A percentile compares a stretch with the other conserved stretches of the same genome.
phyloP scores from a whole-genome alignment of 345 rosid species.

The Citrus unshiu region DNA sequence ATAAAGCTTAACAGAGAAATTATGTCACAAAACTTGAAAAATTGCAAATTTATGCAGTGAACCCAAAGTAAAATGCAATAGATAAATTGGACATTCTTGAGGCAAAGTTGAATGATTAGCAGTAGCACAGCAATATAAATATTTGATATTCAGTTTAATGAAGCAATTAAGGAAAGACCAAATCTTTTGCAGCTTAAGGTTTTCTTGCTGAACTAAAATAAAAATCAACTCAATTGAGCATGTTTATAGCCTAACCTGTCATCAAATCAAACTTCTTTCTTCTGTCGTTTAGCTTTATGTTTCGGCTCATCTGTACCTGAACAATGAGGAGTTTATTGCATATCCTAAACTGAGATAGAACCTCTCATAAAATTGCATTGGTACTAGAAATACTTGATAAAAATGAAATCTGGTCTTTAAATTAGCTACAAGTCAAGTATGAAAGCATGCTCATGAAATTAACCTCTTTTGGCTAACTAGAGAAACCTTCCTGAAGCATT shows the following conservation, averaged over 20 bases:
- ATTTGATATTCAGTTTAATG: not conserved
- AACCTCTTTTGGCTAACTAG: not conserved
- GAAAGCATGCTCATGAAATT: not conserved
- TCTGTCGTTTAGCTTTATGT: conserved; percentile 48
- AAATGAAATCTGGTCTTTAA: not conserved
- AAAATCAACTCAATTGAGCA: not conserved
- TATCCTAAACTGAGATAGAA: not conserved
- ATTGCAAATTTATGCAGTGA: not conserved
- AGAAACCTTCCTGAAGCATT: not conserved
- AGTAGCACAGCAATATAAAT: not conserved
- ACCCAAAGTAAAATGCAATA: not conserved
- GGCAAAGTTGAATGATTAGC: not conserved
- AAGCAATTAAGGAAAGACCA: not conserved
- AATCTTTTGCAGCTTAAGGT: not conserved
- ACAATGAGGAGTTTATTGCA: conserved; percentile 13
- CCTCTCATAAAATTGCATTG: not conserved
- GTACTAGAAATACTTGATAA: not conserved
- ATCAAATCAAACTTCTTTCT: conserved; percentile 33
- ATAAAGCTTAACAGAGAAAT: not conserved
- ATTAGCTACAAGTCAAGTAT: not conserved
- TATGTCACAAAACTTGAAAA: not conserved
- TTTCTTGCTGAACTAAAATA: not conserved
- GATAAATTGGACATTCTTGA: not conserved
- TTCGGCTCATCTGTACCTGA: conserved; percentile 40
- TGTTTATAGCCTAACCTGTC: not conserved